These are phyloP conservation scores for Misopates orontium DNA, from an alignment of 257 asterid genomes.

Conservation along the genomic window DNA sequence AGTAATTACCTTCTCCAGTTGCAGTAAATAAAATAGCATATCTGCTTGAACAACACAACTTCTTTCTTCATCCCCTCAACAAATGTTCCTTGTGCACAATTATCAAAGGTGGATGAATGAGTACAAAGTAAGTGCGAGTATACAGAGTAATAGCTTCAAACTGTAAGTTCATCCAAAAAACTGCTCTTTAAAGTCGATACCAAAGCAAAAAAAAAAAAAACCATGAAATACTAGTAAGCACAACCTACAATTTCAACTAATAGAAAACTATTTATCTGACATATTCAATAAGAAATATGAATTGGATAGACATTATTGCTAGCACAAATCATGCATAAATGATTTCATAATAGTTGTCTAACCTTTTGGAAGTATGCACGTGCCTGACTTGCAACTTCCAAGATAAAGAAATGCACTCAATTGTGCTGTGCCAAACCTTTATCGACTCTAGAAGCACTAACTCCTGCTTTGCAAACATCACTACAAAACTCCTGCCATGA, in stretches of 20 bases:
- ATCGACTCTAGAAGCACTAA: no score
- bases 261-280: background rate
- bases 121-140: constrained; percentile 18
- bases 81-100: constrained; percentile 77
- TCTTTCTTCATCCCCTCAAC: constrained; percentile 99
- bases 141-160: constrained; percentile 20
- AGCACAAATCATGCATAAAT: no score
- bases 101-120: constrained; percentile 28
- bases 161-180: background rate
- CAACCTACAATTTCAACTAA: no score
- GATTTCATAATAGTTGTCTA: no score
- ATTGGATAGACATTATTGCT: constrained; percentile 6
- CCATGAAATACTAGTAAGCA: background rate
- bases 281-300: background rate
- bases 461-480: no score
- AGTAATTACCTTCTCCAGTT: constrained; percentile 95
- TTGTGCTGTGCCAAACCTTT: no score
- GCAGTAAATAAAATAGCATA: constrained; percentile 98
- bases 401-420: no score
- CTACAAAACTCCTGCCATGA: no score
- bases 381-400: no score
- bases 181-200: constrained; percentile 2
- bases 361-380: no score
- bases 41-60: constrained; percentile 95
- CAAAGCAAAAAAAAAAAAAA: constrained; percentile 9